Conservation (phyloP, 2,329 filamentous ascomycete genomes). For the Penicillium sp. region DNA sequence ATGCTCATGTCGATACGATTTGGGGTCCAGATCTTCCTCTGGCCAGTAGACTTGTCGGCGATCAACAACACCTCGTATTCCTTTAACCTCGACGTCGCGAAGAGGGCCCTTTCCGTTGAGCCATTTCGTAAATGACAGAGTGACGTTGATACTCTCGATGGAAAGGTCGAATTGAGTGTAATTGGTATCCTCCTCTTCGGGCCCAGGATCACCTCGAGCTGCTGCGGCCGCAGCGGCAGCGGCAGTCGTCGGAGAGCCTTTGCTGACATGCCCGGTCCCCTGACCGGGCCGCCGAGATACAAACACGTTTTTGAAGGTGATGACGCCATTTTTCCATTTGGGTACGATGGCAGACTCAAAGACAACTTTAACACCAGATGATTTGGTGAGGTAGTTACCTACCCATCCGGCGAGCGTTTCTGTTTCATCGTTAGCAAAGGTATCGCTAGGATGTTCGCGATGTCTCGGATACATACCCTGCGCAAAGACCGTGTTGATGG, state of each 20-base stretch:
- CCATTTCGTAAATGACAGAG: slow-evolving; percentile 96
- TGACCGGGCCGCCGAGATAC: slow-evolving; percentile 88
- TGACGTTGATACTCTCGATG: slow-evolving; percentile 93
- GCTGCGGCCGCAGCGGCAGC: slow-evolving; percentile 77
- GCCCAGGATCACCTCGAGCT: slow-evolving; percentile 48
- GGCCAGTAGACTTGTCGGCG: slow-evolving; percentile 77
- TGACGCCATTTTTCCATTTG: slow-evolving; percentile 91
- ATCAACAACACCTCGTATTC: slow-evolving; percentile 88
- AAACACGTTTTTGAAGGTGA: slow-evolving; percentile 94
- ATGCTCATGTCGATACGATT: slow-evolving; percentile 84
- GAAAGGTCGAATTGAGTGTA: slow-evolving; percentile 97
- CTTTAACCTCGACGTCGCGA: slow-evolving; percentile 89
- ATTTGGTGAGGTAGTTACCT: slow-evolving; percentile 91
- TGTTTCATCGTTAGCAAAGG: slow-evolving; percentile 32
- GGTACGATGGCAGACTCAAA: slow-evolving; percentile 98
- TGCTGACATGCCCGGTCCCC: slow-evolving; percentile 76
- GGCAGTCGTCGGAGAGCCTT: slow-evolving; percentile 81
- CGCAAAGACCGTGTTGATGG: slow-evolving; percentile 93
- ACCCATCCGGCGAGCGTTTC: slow-evolving; percentile 93
- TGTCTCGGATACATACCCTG: slow-evolving; percentile 61
- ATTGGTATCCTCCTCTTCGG: slow-evolving; percentile 80
- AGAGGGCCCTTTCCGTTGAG: slow-evolving; percentile 94
- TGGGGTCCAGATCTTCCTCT: slow-evolving; percentile 69
- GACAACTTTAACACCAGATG: slow-evolving; percentile 86
- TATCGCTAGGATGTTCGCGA: slow-evolving; percentile 9